phyloP scores from a whole-genome alignment of 805 yeast genomes.

The Saturnispora gosingensis region DNA sequence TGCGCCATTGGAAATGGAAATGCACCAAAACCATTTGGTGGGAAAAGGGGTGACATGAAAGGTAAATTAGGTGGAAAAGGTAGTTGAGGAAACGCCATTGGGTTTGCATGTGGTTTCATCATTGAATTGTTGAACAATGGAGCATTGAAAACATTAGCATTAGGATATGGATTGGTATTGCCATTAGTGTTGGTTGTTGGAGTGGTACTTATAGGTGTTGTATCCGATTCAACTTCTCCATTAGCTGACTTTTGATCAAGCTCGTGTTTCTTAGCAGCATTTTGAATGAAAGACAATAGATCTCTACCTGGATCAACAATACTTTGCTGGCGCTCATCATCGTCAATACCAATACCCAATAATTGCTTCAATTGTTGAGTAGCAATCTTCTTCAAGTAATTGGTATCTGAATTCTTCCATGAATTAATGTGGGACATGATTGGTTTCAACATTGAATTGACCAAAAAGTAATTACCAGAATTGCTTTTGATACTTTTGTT shows the following conservation, averaged over 20 bases:
- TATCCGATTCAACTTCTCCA: background rate
- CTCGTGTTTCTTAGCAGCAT: slow-evolving; percentile 30
- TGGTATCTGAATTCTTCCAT: slow-evolving; percentile 43
- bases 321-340: slow-evolving; percentile 19
- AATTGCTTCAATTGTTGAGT: slow-evolving; percentile 56
- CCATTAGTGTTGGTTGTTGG: slow-evolving; percentile 5
- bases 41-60: slow-evolving; percentile 9
- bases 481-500: slow-evolving; percentile 27
- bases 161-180: background rate
- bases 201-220: background rate
- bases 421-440: slow-evolving; percentile 46
- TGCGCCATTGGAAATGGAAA: slow-evolving; percentile 11
- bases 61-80: slow-evolving; percentile 14
- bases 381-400: slow-evolving; percentile 51
- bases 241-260: background rate
- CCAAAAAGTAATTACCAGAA: slow-evolving; percentile 32
- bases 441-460: slow-evolving; percentile 42
- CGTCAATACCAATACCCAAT: slow-evolving; percentile 39
- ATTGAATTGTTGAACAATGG: background rate
- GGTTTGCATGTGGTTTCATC: background rate
- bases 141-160: background rate
- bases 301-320: slow-evolving; percentile 68
- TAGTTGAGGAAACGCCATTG: slow-evolving; percentile 9
- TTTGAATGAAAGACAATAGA: slow-evolving; percentile 50
- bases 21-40: slow-evolving; percentile 2